phyloP scores from a whole-genome alignment of 169 alveolate species.

The Theileria parva region DNA sequence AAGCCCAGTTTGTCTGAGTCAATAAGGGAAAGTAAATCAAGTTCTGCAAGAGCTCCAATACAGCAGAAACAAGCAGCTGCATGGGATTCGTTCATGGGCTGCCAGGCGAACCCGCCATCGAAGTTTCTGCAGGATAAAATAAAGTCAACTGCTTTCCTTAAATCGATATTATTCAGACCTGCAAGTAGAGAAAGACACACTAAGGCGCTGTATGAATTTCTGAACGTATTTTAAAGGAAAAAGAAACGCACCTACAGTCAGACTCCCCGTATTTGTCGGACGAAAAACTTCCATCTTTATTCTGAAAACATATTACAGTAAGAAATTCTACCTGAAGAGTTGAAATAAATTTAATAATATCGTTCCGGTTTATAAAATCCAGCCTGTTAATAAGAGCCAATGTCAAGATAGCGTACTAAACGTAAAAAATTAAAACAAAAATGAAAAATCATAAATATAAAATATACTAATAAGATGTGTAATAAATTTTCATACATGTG shows the following conservation, averaged over 20 bases:
- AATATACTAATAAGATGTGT: background rate
- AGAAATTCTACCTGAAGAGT: slow-evolving; percentile 62
- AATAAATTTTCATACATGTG: slow-evolving; percentile 53
- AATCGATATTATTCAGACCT: slow-evolving; percentile 76
- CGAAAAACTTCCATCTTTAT: slow-evolving; percentile 91
- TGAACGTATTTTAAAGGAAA: background rate
- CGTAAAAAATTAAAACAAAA: background rate
- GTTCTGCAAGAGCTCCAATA: slow-evolving; percentile 77
- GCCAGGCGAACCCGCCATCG: slow-evolving; percentile 94
- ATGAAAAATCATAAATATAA: background rate
- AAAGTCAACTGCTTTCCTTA: slow-evolving; percentile 82
- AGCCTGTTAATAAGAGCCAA: slow-evolving; percentile 76
- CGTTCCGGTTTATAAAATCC: slow-evolving; percentile 74
- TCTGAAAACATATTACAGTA: slow-evolving; percentile 53
- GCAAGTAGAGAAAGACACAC: slow-evolving; percentile 85
- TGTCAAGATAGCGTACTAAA: slow-evolving; percentile 84
- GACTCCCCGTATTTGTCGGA: slow-evolving; percentile 93
- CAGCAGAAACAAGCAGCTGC: slow-evolving; percentile 95
- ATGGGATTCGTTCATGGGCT: slow-evolving; percentile 93
- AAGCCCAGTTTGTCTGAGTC: slow-evolving; percentile 63
- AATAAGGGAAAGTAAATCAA: slow-evolving; percentile 50
- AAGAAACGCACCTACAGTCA: slow-evolving; percentile 82
- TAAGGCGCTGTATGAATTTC: slow-evolving; percentile 89
- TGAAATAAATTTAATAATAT: slow-evolving; percentile 80
- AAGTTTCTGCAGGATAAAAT: slow-evolving; percentile 87